These are phyloP conservation scores for Cylindrotheca fusiformis DNA, from an alignment of 108 stramenopile species.

Conservation along the genomic window DNA sequence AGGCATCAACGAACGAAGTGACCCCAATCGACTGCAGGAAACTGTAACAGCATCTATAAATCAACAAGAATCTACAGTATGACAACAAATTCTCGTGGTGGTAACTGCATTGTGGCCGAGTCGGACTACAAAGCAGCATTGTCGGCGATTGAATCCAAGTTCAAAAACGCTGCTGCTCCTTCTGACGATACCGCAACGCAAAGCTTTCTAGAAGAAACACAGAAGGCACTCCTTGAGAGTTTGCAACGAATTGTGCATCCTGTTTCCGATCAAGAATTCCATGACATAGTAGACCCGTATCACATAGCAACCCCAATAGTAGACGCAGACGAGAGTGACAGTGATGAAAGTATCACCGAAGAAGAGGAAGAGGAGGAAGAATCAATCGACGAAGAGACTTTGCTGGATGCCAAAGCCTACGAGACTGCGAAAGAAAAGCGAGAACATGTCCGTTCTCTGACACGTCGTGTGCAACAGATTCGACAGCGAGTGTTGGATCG, in stretches of 20 bases:
- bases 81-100: background rate
- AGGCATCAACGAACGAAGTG: no score
- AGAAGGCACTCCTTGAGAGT: conserved; percentile 15
- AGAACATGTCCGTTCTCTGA: conserved; percentile 7
- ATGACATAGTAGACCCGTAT: conserved; percentile 25
- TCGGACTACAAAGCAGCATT: conserved; percentile 26
- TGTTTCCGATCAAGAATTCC: conserved; percentile 16
- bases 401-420: conserved; percentile 22
- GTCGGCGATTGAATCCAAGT: conserved; percentile 18
- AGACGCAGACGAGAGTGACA: conserved; percentile 16
- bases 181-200: background rate
- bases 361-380: conserved; percentile 14
- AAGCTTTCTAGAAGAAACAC: conserved; percentile 8
- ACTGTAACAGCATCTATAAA: background rate
- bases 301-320: conserved; percentile 9
- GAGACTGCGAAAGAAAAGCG: conserved; percentile 21
- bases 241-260: conserved; percentile 21
- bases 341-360: background rate
- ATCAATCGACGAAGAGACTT: conserved; percentile 24
- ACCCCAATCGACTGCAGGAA: no score
- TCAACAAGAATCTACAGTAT: conserved; percentile 3
- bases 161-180: conserved; percentile 3
- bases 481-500: conserved; percentile 22
- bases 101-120: conserved; percentile 22
- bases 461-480: conserved; percentile 9